These are phyloP conservation scores for Tuber indicum DNA, from an alignment of 495 filamentous ascomycete species.

Conservation along the genomic window DNA sequence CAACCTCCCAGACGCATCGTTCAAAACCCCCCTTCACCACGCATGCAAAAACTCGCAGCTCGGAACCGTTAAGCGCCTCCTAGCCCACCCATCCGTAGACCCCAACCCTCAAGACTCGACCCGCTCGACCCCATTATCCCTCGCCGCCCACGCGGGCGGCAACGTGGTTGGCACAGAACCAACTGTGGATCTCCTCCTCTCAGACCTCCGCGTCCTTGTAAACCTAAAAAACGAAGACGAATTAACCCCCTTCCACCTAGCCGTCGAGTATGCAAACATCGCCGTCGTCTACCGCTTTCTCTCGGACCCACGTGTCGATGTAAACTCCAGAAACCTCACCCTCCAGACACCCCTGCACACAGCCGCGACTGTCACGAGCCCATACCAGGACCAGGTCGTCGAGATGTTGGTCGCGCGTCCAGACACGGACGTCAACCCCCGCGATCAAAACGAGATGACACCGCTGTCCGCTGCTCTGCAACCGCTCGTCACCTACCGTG, in stretches of 20 bases:
- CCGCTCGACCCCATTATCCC: conserved; percentile 3
- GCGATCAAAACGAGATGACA: neutral
- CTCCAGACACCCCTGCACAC: neutral
- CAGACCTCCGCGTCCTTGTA: neutral
- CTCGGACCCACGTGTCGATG: neutral
- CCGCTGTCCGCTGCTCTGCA: neutral
- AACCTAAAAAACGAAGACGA: neutral
- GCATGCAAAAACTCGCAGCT: neutral
- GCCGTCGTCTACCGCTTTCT: neutral
- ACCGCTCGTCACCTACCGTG: neutral
- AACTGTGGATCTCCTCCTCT: neutral
- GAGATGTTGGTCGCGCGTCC: neutral
- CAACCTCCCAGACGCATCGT: neutral
- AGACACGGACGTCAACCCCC: neutral
- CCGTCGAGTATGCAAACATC: neutral
- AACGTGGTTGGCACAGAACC: neutral
- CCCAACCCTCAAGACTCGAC: neutral
- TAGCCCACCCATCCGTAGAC: neutral
- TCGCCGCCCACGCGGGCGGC: neutral
- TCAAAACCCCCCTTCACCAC: neutral
- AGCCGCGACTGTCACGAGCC: neutral
- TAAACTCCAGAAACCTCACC: neutral
- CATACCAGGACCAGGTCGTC: neutral
- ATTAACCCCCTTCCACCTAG: neutral
- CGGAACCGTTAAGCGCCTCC: neutral